phyloP scores from a whole-genome alignment of 805 yeast species.

The Yarrowia porcina region DNA sequence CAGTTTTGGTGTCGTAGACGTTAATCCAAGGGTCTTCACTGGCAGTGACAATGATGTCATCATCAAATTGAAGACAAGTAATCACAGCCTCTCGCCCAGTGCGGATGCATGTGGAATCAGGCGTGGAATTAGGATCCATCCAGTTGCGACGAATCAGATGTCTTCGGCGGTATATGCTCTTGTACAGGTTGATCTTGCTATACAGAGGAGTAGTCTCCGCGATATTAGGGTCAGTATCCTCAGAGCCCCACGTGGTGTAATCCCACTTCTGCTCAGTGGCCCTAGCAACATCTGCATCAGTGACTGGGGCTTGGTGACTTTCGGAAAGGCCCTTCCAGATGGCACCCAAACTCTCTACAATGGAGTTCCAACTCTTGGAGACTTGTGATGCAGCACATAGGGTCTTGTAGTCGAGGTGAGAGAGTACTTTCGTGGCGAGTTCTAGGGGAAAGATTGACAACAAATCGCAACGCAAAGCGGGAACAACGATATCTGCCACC shows the following conservation, averaged over 20 bases:
- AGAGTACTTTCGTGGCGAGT: conserved; percentile 60
- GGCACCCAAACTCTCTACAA: conserved; percentile 56
- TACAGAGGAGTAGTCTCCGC: conserved; percentile 32
- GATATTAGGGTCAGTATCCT: neutral
- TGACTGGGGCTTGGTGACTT: conserved; percentile 43
- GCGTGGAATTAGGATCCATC: conserved; percentile 70
- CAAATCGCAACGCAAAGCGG: conserved; percentile 68
- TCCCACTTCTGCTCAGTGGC: conserved; percentile 39
- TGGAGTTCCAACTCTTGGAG: conserved; percentile 62
- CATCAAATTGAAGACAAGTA: conserved; percentile 91
- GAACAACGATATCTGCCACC: conserved; percentile 50
- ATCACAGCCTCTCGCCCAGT: conserved; percentile 74
- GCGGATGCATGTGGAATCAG: conserved; percentile 62
- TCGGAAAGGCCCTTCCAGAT: conserved; percentile 70
- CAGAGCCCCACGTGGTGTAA: conserved; percentile 36
- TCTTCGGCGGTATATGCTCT: conserved; percentile 60
- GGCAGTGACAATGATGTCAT: conserved; percentile 85
- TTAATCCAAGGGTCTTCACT: conserved; percentile 83
- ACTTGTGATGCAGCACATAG: conserved; percentile 62
- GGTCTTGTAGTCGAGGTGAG: conserved; percentile 59
- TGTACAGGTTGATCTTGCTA: conserved; percentile 42
- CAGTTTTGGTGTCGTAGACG: conserved; percentile 74
- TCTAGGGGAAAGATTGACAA: conserved; percentile 71
- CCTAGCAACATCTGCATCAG: conserved; percentile 41
- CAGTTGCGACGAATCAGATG: conserved; percentile 63